phyloP scores from a whole-genome alignment of 306 rosid species.

The Fragaria ananassa region DNA sequence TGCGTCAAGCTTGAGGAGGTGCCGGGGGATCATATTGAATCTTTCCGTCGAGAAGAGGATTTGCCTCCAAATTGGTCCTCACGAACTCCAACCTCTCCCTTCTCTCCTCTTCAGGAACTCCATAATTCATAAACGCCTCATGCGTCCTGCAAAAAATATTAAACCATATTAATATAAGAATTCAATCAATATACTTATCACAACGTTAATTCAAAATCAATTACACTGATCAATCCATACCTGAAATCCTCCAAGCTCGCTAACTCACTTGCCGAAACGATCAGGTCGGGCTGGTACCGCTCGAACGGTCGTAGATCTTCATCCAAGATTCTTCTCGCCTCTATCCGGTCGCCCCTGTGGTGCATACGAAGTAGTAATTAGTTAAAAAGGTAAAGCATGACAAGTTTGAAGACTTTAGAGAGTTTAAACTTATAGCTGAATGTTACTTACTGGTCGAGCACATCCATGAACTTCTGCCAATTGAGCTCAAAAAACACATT shows the following conservation, averaged over 20 bases:
- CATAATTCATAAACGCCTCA: not conserved
- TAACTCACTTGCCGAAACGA: not conserved
- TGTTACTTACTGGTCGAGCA: not conserved
- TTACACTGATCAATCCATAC: not conserved
- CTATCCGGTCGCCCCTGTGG: not conserved
- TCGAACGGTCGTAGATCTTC: not conserved
- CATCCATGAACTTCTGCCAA: not conserved
- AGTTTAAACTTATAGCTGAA: no score
- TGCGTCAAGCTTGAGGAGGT: not conserved
- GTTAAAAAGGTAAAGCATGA: not conserved
- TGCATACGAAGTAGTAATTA: not conserved
- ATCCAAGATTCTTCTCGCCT: not conserved
- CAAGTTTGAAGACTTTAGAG: not conserved
- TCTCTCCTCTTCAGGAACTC: not conserved
- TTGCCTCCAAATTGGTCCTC: not conserved
- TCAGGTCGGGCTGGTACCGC: not conserved
- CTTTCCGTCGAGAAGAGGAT: not conserved
- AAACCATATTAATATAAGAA: not conserved
- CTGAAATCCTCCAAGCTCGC: not conserved
- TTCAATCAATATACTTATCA: no score
- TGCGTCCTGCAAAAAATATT: not conserved
- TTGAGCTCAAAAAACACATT: not conserved
- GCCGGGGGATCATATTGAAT: not conserved
- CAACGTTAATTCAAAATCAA: no score
- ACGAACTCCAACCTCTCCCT: not conserved